Evolutionary conservation across 345 rosid genomes (phyloP), one percentile per base, ranked within the genome.

Genomic region (Aquilaria malaccensis): DNA sequence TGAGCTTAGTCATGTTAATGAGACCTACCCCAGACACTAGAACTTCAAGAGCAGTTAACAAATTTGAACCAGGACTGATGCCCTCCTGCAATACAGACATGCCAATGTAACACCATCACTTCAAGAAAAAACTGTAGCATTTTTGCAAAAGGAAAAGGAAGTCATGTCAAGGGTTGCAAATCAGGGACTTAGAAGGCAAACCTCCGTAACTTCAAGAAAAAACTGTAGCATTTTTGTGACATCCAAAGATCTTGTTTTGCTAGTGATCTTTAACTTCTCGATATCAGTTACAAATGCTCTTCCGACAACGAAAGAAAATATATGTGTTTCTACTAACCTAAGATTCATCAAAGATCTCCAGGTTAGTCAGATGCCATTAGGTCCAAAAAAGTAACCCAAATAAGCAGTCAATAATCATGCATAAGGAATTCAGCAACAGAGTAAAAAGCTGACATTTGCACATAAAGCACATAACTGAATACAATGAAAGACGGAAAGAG

Each of bases 241-340:
- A 80, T 84, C 82, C 88, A 91, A 60, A 64, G 91, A 78, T 78
- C 89, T 83, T 62, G 80, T 74, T 85, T 88, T 88, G 84, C 85
- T 83, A 77, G 91, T 73, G 64, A 91, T 82, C 75, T 91, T 91
- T 81, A 91, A 81, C 82, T 91, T 91, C 72, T 84, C 97, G 55
- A 91, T 76, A 76, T 91, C 97, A 45, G 97, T 82, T 59, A 88
- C 97, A 84, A 88, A 91, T 65, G 96, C 97, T 83, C 97, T 78
- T 80, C 97, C 97, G 69, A 91, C 85, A 68, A 88, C 97, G 77
- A 91, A 91, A 52, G 87, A 88, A 83, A 91, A 91, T 66, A 91
- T 83, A 46, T 91, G 97, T 76, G 96, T 88, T 80, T 91, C 97
- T 71, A 88, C 96, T 82, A 91, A 79, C 94, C 97, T 91, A 96